Conservation (phyloP, 169 alveolate genomes). For the Cardiosporidium cionae region DNA sequence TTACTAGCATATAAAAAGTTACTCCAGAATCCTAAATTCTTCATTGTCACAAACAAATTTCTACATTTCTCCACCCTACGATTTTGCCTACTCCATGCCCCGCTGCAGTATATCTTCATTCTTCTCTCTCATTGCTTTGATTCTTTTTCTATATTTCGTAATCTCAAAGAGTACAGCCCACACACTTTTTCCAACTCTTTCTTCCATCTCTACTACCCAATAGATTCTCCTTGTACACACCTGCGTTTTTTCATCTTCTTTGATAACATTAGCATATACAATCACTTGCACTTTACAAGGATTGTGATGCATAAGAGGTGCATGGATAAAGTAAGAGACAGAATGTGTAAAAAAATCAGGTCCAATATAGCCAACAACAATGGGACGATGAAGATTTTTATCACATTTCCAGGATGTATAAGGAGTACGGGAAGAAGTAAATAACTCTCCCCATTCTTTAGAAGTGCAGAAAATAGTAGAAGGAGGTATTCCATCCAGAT, state of each 20-base stretch:
- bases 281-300: conserved; percentile 20
- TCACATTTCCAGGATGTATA: conserved; percentile 16
- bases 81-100: too few relatives aligned
- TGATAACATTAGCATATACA: conserved; percentile 30
- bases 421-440: neutral
- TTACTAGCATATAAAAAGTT: too few relatives aligned
- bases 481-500: neutral
- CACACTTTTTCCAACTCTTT: too few relatives aligned
- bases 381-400: neutral
- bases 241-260: conserved; percentile 38
- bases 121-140: too few relatives aligned
- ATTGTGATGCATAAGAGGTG: conserved; percentile 29
- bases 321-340: conserved; percentile 38
- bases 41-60: neutral
- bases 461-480: neutral
- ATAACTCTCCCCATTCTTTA: neutral
- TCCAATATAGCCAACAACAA: conserved; percentile 34
- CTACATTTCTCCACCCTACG: neutral
- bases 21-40: neutral
- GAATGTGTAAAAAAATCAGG: conserved; percentile 42
- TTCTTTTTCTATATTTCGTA: too few relatives aligned
- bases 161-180: too few relatives aligned
- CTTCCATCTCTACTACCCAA: too few relatives aligned
- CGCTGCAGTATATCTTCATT: too few relatives aligned
- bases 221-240: too few relatives aligned